Conservation (phyloP, 208 protist genomes). For the Trypanosoma theileri region DNA sequence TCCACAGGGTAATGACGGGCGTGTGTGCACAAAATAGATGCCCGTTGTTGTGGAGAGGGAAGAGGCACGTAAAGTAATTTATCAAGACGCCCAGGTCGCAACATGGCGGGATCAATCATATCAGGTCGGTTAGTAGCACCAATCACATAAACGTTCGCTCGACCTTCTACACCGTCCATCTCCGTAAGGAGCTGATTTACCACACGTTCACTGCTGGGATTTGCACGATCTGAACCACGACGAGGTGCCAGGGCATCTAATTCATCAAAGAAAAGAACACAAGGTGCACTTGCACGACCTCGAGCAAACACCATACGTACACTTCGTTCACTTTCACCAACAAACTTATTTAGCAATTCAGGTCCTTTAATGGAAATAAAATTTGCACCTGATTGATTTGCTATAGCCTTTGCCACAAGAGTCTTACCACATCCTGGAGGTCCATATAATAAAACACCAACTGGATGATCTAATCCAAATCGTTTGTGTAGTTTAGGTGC, state of each 20-base stretch:
- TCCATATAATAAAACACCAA: constrained; percentile 98
- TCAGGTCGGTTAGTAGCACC: constrained; percentile 98
- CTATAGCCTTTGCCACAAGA: constrained; percentile 95
- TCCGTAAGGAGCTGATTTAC: constrained; percentile 99
- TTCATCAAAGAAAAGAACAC: constrained; percentile 99
- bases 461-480: constrained; percentile 87
- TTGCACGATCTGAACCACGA: constrained; percentile 88
- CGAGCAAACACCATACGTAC: constrained; percentile 97
- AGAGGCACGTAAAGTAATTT: constrained; percentile 97
- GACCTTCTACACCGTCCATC: constrained; percentile 98
- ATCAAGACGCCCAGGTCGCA: constrained; percentile 97
- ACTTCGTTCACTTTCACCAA: constrained; percentile 98
- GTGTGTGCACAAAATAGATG: constrained; percentile 90
- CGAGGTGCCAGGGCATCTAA: constrained; percentile 97
- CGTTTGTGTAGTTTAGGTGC: constrained; percentile 88
- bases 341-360: constrained; percentile 98
- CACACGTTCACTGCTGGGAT: constrained; percentile 94
- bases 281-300: constrained; percentile 92
- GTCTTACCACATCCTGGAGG: constrained; percentile 99
- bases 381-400: constrained; percentile 94
- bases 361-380: constrained; percentile 99
- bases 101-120: constrained; percentile 98
- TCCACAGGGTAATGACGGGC: constrained; percentile 89
- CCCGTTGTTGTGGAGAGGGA: constrained; percentile 81
- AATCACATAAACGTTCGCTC: constrained; percentile 97